phyloP scores from a whole-genome alignment of 768 basidiomycete genomes.

The Auriscalpium vulgare region DNA sequence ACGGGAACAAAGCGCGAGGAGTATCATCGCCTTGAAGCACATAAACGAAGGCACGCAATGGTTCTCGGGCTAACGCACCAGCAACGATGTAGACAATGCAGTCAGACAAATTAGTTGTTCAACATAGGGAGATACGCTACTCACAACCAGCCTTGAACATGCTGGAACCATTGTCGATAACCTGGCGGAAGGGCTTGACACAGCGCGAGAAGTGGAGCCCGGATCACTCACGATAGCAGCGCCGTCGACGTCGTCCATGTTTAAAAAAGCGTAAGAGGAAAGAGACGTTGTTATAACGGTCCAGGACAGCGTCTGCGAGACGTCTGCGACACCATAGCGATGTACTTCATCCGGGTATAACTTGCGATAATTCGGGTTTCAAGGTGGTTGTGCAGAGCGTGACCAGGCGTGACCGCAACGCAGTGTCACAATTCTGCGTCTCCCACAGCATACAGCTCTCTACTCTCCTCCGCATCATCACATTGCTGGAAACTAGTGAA shows the following conservation, averaged over 20 bases:
- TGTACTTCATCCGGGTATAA: too few species aligned
- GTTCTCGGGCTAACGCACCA: constrained; percentile 16
- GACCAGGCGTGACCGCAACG: too few species aligned
- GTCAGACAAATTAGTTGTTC: constrained; percentile 59
- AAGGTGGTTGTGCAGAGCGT: too few species aligned
- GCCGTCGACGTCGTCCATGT: constrained; percentile 58
- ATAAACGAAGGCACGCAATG: not conserved
- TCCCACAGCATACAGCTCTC: too few species aligned
- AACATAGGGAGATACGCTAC: constrained; percentile 25
- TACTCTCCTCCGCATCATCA: too few species aligned
- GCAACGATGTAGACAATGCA: constrained; percentile 62
- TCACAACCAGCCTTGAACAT: constrained; percentile 99
- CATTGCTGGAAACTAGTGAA: too few species aligned
- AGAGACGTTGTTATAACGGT: too few species aligned
- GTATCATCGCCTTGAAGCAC: constrained; percentile 69
- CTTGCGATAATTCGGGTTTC: too few species aligned
- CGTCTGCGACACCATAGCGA: too few species aligned
- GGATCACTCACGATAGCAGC: constrained; percentile 32
- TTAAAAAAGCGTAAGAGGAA: not conserved
- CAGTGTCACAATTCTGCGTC: too few species aligned
- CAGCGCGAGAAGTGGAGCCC: not conserved
- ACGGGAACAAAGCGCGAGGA: constrained; percentile 92
- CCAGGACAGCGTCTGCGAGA: too few species aligned
- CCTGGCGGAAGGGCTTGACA: constrained; percentile 29
- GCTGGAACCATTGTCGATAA: constrained; percentile 91